phyloP scores from a whole-genome alignment of 2,329 filamentous ascomycete species.

The Bipolaris sorokiniana region DNA sequence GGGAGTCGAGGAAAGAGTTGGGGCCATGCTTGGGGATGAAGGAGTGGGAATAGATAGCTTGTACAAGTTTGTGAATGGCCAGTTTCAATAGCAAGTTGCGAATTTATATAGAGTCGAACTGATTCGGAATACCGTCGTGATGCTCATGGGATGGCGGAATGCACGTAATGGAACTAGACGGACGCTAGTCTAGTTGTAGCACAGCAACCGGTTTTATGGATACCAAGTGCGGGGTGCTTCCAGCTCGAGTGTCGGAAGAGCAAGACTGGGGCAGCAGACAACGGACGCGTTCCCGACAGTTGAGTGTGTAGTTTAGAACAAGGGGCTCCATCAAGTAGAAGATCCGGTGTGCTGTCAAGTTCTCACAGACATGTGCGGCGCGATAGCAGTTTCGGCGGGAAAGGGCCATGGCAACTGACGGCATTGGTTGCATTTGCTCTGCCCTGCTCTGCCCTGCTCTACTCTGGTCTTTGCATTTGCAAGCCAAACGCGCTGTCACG shows the following conservation, averaged over 20 bases:
- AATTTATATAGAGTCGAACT: conserved; percentile 12
- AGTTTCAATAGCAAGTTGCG: neutral
- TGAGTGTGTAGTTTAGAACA: neutral
- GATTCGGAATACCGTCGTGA: conserved; percentile 1
- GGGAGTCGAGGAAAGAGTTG: conserved; percentile 32
- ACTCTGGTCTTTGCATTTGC: neutral
- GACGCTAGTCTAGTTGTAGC: conserved; percentile 20
- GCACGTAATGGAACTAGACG: conserved; percentile 13
- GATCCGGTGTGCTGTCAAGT: neutral
- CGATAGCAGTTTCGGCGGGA: neutral
- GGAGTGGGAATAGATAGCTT: neutral
- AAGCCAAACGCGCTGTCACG: conserved; percentile 5
- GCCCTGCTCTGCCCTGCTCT: too few species aligned
- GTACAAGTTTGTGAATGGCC: neutral
- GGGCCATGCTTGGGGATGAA: conserved; percentile 23
- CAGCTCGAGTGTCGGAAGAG: conserved; percentile 3
- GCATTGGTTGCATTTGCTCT: too few species aligned
- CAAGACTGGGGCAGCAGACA: neutral
- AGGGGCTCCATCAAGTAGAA: conserved; percentile 1
- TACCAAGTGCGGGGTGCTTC: conserved; percentile 5
- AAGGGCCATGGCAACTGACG: too few species aligned
- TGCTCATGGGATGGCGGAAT: conserved; percentile 11
- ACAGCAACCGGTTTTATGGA: conserved; percentile 15
- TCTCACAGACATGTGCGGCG: too few species aligned
- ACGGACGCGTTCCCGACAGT: neutral